Evolutionary conservation across 2,329 filamentous ascomycete genomes (phyloP).

Genomic region (Cladosporium sp.): DNA sequence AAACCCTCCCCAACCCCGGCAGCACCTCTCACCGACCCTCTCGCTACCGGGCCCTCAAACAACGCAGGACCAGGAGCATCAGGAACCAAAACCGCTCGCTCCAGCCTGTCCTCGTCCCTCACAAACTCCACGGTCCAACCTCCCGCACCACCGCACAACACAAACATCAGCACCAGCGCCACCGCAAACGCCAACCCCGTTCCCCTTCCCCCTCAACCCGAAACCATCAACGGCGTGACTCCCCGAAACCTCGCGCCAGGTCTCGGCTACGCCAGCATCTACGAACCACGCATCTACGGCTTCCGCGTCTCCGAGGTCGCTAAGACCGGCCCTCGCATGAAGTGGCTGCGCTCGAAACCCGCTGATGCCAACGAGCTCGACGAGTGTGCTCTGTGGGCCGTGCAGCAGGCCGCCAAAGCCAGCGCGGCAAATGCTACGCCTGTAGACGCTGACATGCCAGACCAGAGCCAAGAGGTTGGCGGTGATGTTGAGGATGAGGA

Average conservation of each 20-base stretch:
- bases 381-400: slow-evolving; percentile 52
- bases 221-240: slow-evolving; percentile 76
- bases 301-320: slow-evolving; percentile 91
- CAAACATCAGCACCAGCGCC: neutral
- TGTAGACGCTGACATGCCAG: slow-evolving; percentile 28
- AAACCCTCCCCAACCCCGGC: slow-evolving; percentile 10
- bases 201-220: slow-evolving; percentile 43
- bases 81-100: slow-evolving; percentile 21
- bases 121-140: slow-evolving; percentile 27
- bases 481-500: slow-evolving; percentile 30
- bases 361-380: slow-evolving; percentile 76
- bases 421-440: slow-evolving; percentile 2
- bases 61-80: slow-evolving; percentile 16
- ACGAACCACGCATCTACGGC: slow-evolving; percentile 93
- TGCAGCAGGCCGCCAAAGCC: slow-evolving; percentile 17
- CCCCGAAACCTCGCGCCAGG: slow-evolving; percentile 84
- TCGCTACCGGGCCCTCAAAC: slow-evolving; percentile 7
- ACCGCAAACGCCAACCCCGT: slow-evolving; percentile 7
- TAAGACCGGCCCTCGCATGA: slow-evolving; percentile 88
- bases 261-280: slow-evolving; percentile 75
- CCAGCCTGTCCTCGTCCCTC: slow-evolving; percentile 28
- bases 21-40: slow-evolving; percentile 16
- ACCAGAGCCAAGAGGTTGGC: slow-evolving; percentile 24
- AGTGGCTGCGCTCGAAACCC: slow-evolving; percentile 87
- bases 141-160: neutral